phyloP scores from a whole-genome alignment of 1,284 basidiomycete species.

The Volvariella volvacea region DNA sequence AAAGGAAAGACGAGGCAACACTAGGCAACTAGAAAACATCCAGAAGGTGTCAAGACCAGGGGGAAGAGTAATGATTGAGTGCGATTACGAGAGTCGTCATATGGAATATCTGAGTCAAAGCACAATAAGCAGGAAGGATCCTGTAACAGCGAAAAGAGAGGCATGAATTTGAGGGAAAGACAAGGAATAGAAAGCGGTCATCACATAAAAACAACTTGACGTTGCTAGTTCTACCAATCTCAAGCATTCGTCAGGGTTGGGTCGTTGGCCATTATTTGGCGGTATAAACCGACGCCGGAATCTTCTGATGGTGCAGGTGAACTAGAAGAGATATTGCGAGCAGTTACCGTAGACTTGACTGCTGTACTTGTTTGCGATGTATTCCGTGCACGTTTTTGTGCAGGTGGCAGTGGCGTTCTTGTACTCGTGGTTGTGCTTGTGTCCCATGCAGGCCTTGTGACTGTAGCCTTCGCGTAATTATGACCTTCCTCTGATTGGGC shows the following conservation, averaged over 20 bases:
- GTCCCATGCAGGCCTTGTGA: conserved; percentile 67
- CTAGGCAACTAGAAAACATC: too few species aligned
- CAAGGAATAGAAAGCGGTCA: too few species aligned
- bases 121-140: too few species aligned
- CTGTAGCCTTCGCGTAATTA: conserved; percentile 59
- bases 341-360: conserved; percentile 29
- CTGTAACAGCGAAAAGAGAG: too few species aligned
- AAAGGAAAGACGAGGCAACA: neutral
- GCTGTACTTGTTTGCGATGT: conserved; percentile 62
- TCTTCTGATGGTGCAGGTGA: conserved; percentile 80
- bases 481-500: conserved; percentile 42
- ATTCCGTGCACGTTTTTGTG: conserved; percentile 53
- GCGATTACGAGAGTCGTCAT: too few species aligned
- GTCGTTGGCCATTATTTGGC: conserved; percentile 69
- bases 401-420: conserved; percentile 29
- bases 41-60: too few species aligned
- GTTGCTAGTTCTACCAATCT: conserved; percentile 12
- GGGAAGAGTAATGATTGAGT: too few species aligned
- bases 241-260: conserved; percentile 50
- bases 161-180: too few species aligned
- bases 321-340: conserved; percentile 18
- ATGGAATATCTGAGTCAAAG: too few species aligned
- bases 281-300: conserved; percentile 75
- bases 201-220: too few species aligned
- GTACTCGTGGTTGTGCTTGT: conserved; percentile 44